These are phyloP conservation scores for Zymoseptoria tritici DNA, from an alignment of 2,329 filamentous ascomycete genomes.

Conservation along the genomic window DNA sequence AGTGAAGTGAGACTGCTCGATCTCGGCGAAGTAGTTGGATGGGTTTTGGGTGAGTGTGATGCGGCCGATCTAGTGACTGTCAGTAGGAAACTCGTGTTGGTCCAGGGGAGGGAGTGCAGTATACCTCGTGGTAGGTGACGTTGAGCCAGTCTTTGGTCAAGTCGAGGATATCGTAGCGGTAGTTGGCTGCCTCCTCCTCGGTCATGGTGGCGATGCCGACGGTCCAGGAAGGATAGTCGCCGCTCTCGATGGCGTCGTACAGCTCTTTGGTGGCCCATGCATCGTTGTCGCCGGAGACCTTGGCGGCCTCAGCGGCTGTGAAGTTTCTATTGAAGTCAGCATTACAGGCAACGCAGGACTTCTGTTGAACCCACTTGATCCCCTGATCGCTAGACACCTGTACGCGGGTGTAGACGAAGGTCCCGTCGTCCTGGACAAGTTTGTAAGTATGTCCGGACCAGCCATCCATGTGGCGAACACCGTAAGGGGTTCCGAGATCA, in stretches of 20 bases:
- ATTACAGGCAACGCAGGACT: not conserved
- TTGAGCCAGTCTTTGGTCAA: conserved; percentile 49
- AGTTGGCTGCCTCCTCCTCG: conserved; percentile 40
- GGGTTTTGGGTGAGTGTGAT: conserved; percentile 49
- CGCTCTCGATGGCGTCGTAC: conserved; percentile 38
- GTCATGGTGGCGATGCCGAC: conserved; percentile 42
- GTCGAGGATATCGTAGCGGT: conserved; percentile 49
- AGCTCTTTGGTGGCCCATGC: conserved; percentile 45
- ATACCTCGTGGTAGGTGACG: conserved; percentile 34
- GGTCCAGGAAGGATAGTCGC: conserved; percentile 39
- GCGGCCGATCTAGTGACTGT: conserved; percentile 42
- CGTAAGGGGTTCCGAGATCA: conserved; percentile 44
- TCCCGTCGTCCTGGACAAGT: conserved; percentile 40
- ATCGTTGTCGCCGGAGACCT: conserved; percentile 43
- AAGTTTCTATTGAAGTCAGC: conserved; percentile 28
- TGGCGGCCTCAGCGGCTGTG: conserved; percentile 38
- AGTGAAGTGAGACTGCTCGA: conserved; percentile 47
- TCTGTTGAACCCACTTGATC: conserved; percentile 38
- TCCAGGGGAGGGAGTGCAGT: conserved; percentile 11
- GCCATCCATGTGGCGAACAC: conserved; percentile 29
- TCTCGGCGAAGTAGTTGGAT: conserved; percentile 45
- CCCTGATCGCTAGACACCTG: conserved; percentile 35
- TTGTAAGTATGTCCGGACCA: conserved; percentile 16
- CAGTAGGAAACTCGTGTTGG: not conserved
- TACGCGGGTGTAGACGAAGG: conserved; percentile 38